Conservation (phyloP, 2,329 filamentous ascomycete species). For the Aspergillus fructus region DNA sequence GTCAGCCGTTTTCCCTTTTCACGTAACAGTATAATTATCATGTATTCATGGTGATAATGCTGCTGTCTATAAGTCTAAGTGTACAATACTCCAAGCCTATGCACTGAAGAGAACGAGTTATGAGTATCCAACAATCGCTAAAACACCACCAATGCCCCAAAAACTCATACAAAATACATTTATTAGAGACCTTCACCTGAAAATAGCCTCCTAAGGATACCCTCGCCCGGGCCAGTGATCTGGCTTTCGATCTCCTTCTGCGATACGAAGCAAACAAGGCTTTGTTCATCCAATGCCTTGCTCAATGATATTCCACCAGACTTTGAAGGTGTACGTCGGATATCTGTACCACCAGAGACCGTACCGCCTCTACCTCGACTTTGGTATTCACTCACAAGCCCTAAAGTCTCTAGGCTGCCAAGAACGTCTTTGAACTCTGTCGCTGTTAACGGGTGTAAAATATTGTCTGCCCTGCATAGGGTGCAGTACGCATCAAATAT, state of each 20-base stretch:
- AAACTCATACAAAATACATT: not conserved
- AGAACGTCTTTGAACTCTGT: conserved; percentile 95
- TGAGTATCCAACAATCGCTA: conserved; percentile 3
- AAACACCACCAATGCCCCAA: conserved; percentile 2
- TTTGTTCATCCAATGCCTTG: conserved; percentile 68
- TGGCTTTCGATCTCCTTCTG: conserved; percentile 74
- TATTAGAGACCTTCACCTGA: conserved; percentile 35
- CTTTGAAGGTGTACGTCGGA: conserved; percentile 68
- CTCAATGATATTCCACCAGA: conserved; percentile 55
- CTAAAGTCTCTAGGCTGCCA: conserved; percentile 82
- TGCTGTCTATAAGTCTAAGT: not conserved
- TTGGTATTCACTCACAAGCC: conserved; percentile 70
- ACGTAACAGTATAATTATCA: not conserved
- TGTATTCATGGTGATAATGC: conserved; percentile 1
- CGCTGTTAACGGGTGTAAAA: conserved; percentile 82
- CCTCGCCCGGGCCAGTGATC: conserved; percentile 57
- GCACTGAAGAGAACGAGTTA: not conserved
- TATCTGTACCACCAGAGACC: conserved; percentile 45
- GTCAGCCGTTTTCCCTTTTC: not conserved
- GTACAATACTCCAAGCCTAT: not conserved
- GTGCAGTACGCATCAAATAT: conserved; percentile 81
- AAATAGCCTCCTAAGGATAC: conserved; percentile 44
- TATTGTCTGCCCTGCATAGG: conserved; percentile 82
- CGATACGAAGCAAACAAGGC: conserved; percentile 75
- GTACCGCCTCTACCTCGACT: conserved; percentile 68